A percentile compares a stretch with the other conserved stretches of the same genome.
Evolutionary conservation across 768 basidiomycete species (phyloP).

Genomic region (Hygrophorus russula): DNA sequence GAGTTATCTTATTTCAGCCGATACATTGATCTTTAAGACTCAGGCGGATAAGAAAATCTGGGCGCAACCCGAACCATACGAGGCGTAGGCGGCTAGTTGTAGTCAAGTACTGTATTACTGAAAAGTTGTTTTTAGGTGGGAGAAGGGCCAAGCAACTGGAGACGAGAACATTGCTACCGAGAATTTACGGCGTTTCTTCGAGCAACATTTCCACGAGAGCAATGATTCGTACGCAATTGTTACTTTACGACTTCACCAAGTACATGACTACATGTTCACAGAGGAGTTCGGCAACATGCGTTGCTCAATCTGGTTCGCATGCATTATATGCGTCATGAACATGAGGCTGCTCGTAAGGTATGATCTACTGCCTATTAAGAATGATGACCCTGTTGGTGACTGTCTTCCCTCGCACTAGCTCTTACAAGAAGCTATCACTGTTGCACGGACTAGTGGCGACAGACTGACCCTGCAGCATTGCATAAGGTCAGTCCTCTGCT

Average conservation of each 20-base stretch:
- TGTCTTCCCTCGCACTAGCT: constrained; percentile 29
- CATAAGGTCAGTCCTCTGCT: constrained; percentile 39
- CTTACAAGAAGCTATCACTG: constrained; percentile 64
- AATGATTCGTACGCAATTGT: constrained; percentile 60
- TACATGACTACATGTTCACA: constrained; percentile 15
- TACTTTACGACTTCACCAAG: not conserved
- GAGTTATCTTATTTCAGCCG: constrained; percentile 17
- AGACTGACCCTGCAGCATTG: constrained; percentile 68
- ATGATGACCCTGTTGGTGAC: not conserved
- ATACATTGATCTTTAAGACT: constrained; percentile 49
- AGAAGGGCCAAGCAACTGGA: constrained; percentile 49
- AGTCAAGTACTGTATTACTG: constrained; percentile 2
- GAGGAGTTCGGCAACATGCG: constrained; percentile 72
- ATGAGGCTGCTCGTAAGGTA: constrained; percentile 58
- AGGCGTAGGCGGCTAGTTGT: constrained; percentile 30
- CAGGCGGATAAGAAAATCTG: constrained; percentile 54
- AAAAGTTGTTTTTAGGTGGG: constrained; percentile 37
- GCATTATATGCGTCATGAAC: constrained; percentile 65
- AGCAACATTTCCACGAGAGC: constrained; percentile 72
- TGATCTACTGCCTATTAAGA: not conserved
- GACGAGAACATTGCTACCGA: constrained; percentile 64
- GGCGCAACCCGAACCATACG: constrained; percentile 51
- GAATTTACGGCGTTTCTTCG: constrained; percentile 68
- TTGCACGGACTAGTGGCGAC: constrained; percentile 66
- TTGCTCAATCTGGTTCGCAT: constrained; percentile 67